Evolutionary conservation across 352 stramenopile species (phyloP).

Genomic region (Pythium rishiriense): DNA sequence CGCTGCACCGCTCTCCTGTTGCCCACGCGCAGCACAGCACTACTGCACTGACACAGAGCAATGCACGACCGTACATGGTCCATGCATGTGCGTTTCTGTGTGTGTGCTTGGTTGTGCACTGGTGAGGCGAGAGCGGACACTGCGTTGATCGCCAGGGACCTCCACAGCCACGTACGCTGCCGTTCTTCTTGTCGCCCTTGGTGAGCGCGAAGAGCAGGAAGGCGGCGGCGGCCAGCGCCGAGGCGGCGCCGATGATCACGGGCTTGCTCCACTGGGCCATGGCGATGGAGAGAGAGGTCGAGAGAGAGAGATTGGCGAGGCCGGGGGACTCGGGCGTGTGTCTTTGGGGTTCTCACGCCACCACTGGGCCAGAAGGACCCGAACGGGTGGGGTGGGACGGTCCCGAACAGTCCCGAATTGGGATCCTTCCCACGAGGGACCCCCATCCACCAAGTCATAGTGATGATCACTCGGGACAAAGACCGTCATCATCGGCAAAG

Average conservation of each 20-base stretch:
- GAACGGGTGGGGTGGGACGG: slow-evolving; percentile 5
- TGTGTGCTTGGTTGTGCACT: no score
- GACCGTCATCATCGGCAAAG: neutral
- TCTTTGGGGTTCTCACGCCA: slow-evolving; percentile 26
- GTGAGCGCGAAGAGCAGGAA: slow-evolving; percentile 57
- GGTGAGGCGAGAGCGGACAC: no score
- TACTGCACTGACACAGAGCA: no score
- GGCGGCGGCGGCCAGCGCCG: slow-evolving; percentile 53
- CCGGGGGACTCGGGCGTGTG: slow-evolving; percentile 16
- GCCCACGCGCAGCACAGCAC: no score
- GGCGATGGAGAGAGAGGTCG: neutral
- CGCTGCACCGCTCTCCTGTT: no score
- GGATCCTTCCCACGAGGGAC: slow-evolving; percentile 11
- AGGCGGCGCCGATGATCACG: slow-evolving; percentile 77
- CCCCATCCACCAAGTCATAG: neutral
- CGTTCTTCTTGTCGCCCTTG: slow-evolving; percentile 37
- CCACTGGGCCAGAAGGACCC: neutral
- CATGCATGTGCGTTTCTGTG: no score
- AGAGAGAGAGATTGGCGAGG: neutral
- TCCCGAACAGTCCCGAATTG: slow-evolving; percentile 29
- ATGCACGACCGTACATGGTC: no score
- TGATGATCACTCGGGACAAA: neutral
- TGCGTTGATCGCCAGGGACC: no score
- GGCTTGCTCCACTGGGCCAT: slow-evolving; percentile 86
- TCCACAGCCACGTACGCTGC: slow-evolving; percentile 30